Conservation (phyloP, 1,284 basidiomycete genomes). For the Cryptococcus sp. region DNA sequence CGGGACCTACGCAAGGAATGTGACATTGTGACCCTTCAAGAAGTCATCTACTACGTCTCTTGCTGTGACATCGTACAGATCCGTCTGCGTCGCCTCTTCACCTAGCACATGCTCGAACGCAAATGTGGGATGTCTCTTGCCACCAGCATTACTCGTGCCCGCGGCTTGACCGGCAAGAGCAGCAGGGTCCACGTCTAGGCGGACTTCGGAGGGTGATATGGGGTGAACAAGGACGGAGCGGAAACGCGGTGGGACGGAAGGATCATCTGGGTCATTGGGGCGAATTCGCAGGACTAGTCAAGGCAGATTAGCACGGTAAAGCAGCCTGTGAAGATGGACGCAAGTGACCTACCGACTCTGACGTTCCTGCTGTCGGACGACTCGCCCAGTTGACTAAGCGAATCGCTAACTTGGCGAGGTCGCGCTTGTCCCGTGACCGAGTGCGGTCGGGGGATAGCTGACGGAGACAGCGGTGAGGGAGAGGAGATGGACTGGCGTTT, state of each 20-base stretch:
- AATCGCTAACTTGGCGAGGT: conserved; percentile 14
- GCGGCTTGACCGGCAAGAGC: conserved; percentile 57
- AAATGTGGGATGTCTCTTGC: conserved; percentile 78
- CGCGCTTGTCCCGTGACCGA: conserved; percentile 29
- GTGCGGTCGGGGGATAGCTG: conserved; percentile 32
- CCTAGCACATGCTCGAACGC: conserved; percentile 92
- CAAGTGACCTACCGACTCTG: conserved; percentile 41
- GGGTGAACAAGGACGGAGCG: conserved; percentile 85
- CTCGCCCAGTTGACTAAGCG: conserved; percentile 11
- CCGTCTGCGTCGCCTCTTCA: conserved; percentile 77
- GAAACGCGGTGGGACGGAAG: conserved; percentile 87
- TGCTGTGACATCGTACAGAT: conserved; percentile 80
- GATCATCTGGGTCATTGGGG: conserved; percentile 82
- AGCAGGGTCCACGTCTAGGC: conserved; percentile 65
- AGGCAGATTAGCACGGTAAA: conserved; percentile 1
- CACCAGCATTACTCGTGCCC: conserved; percentile 60
- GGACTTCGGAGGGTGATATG: conserved; percentile 65
- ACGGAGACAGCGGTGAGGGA: conserved; percentile 29
- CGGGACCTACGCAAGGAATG: conserved; percentile 75
- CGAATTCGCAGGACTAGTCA: conserved; percentile 83
- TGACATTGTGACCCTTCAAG: conserved; percentile 95
- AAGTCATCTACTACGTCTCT: conserved; percentile 86
- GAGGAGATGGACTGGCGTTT: conserved; percentile 20
- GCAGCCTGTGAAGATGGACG: too few species aligned
- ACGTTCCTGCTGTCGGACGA: conserved; percentile 40